A percentile compares a stretch with the other conserved stretches of the same genome.
Conservation (phyloP, 2,329 filamentous ascomycete genomes). For the Tolypocladium tundrense region DNA sequence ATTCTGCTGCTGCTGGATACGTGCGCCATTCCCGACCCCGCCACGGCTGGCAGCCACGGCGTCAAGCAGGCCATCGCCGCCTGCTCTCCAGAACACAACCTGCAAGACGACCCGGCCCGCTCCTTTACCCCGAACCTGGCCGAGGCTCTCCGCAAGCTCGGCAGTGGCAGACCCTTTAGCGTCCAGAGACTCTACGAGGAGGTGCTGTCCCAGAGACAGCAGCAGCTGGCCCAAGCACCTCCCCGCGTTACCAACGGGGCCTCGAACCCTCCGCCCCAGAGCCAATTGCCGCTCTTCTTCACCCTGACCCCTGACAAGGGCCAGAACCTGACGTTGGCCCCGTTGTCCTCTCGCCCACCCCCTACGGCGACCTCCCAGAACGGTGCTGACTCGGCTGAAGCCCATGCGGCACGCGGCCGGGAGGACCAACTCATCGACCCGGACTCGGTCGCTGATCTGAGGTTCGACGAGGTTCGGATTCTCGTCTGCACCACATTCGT, state of each 20-base stretch:
- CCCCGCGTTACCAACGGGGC: constrained; percentile 34
- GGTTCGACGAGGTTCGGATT: constrained; percentile 53
- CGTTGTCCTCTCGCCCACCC: constrained; percentile 25
- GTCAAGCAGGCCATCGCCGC: constrained; percentile 54
- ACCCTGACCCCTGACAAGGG: constrained; percentile 43
- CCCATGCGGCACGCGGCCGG: constrained; percentile 10
- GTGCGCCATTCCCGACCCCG: constrained; percentile 43
- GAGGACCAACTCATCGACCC: constrained; percentile 35
- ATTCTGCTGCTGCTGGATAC: constrained; percentile 53
- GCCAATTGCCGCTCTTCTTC: constrained; percentile 40
- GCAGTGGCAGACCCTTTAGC: constrained; percentile 43
- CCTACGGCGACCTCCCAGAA: constrained; percentile 15
- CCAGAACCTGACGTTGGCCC: constrained; percentile 42
- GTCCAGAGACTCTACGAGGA: constrained; percentile 48
- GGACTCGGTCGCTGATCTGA: constrained; percentile 40
- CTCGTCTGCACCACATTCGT: constrained; percentile 58
- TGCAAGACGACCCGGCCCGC: constrained; percentile 31
- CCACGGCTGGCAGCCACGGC: constrained; percentile 40
- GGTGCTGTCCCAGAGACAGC: constrained; percentile 32
- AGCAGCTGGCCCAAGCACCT: constrained; percentile 30
- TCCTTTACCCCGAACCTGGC: constrained; percentile 50
- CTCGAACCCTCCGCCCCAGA: constrained; percentile 20
- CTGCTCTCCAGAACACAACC: constrained; percentile 39
- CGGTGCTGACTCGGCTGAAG: constrained; percentile 13
- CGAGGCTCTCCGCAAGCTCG: constrained; percentile 44